Percentiles rank a stretch among this genome's conserved stretches.
Evolutionary conservation across 371 early-diverging fungal species (phyloP).

Genomic region (Mortierella sp.): DNA sequence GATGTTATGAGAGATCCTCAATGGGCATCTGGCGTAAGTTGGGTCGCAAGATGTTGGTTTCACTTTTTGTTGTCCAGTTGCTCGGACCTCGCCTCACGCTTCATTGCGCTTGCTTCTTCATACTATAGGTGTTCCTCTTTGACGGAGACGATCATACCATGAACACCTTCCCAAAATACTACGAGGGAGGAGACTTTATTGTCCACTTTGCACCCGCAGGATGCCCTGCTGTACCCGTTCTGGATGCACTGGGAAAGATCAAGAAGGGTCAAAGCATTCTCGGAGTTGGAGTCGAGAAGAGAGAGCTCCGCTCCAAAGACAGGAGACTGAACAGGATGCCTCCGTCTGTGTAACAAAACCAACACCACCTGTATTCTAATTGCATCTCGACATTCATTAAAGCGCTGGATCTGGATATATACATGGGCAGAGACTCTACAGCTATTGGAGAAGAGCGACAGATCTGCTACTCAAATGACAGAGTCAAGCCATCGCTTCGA

Average conservation of each 20-base stretch:
- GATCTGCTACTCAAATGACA: too few relatives aligned
- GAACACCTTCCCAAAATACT: constrained; percentile 66
- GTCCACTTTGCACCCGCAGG: constrained; percentile 74
- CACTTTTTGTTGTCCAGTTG: background rate
- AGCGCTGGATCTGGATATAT: too few relatives aligned
- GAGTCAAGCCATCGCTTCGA: too few relatives aligned
- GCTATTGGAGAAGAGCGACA: too few relatives aligned
- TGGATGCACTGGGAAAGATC: constrained; percentile 57
- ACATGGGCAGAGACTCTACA: too few relatives aligned
- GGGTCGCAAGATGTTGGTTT: background rate
- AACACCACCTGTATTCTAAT: too few relatives aligned
- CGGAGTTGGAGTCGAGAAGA: constrained; percentile 11
- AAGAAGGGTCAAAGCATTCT: constrained; percentile 12
- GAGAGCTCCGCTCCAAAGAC: background rate
- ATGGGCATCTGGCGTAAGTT: constrained; percentile 47
- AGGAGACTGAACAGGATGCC: too few relatives aligned
- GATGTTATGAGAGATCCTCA: constrained; percentile 57
- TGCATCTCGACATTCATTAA: too few relatives aligned
- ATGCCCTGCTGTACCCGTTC: constrained; percentile 67
- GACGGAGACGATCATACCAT: constrained; percentile 69
- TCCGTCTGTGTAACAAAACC: too few relatives aligned
- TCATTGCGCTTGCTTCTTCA: background rate
- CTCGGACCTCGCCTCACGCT: background rate
- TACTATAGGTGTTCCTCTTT: constrained; percentile 56
- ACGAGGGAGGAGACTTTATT: constrained; percentile 67